Conservation (phyloP, 768 basidiomycete genomes). For the Floccularia luteovirens region DNA sequence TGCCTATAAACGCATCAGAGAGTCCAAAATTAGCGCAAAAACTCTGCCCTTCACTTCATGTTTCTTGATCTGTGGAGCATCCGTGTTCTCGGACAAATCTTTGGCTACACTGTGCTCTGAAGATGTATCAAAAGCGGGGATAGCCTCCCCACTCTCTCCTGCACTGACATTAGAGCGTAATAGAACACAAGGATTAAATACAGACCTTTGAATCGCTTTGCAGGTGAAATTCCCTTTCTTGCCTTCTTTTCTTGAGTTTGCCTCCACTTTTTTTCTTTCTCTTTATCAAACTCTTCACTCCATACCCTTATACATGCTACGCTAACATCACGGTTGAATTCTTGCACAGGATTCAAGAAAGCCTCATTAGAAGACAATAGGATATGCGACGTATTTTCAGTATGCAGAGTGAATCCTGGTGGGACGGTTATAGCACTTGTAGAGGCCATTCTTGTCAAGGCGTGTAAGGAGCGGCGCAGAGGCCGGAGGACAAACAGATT, state of each 20-base stretch:
- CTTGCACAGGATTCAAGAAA: slow-evolving; percentile 95
- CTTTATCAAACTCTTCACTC: slow-evolving; percentile 64
- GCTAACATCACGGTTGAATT: slow-evolving; percentile 94
- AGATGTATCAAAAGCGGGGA: slow-evolving; percentile 2
- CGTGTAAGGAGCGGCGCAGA: slow-evolving; percentile 12
- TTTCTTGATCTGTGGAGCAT: not conserved
- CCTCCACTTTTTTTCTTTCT: slow-evolving; percentile 58
- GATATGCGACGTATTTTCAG: slow-evolving; percentile 77
- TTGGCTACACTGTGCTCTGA: not conserved
- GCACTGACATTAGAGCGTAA: slow-evolving; percentile 1
- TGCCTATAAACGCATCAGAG: not conserved
- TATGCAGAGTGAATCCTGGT: slow-evolving; percentile 71
- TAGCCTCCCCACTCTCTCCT: slow-evolving; percentile 4
- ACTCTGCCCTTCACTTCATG: not conserved
- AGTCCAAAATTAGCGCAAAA: not conserved
- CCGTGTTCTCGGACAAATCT: not conserved
- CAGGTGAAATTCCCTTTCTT: slow-evolving; percentile 22
- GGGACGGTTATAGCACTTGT: slow-evolving; percentile 36
- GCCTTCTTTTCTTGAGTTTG: slow-evolving; percentile 41
- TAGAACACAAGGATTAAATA: not conserved
- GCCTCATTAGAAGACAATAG: slow-evolving; percentile 77
- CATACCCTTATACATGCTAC: slow-evolving; percentile 87
- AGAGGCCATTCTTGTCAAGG: slow-evolving; percentile 13
- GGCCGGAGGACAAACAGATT: slow-evolving; percentile 12
- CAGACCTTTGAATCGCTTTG: slow-evolving; percentile 40